These are phyloP conservation scores for Calycina herbarum DNA, from an alignment of 2,329 filamentous ascomycete genomes.

Conservation along the genomic window DNA sequence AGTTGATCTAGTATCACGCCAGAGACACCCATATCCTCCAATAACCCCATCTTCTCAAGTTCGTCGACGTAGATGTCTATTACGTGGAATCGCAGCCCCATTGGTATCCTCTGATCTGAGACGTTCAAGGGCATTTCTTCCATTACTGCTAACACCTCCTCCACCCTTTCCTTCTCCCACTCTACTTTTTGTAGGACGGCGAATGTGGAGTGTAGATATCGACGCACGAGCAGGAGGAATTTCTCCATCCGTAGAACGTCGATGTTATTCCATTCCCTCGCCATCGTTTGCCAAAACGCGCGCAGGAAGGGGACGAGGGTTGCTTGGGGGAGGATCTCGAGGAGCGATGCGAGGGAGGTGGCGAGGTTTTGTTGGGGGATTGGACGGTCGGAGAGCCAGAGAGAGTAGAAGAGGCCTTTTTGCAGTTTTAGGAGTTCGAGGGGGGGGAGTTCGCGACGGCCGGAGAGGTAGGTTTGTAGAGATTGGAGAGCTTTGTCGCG, in stretches of 20 bases:
- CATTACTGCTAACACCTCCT: conserved; percentile 49
- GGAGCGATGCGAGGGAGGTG: conserved; percentile 70
- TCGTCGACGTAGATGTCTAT: conserved; percentile 93
- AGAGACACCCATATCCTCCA: conserved; percentile 42
- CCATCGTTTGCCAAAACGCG: conserved; percentile 72
- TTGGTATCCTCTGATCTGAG: conserved; percentile 58
- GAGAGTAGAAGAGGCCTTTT: conserved; percentile 91
- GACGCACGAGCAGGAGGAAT: conserved; percentile 80
- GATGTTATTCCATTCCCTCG: conserved; percentile 67
- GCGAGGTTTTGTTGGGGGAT: conserved; percentile 84
- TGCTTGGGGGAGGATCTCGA: conserved; percentile 55
- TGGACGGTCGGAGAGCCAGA: conserved; percentile 92
- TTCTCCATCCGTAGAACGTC: conserved; percentile 86
- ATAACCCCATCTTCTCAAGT: conserved; percentile 67
- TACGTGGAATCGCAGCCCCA: conserved; percentile 83
- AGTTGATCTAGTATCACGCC: conserved; percentile 41
- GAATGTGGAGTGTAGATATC: conserved; percentile 74
- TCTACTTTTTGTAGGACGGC: conserved; percentile 40
- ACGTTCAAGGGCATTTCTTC: conserved; percentile 46
- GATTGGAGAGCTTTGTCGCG: conserved; percentile 76
- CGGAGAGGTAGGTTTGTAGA: conserved; percentile 73
- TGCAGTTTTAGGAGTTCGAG: conserved; percentile 84
- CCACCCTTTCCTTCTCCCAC: conserved; percentile 42
- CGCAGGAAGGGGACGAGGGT: conserved; percentile 50
- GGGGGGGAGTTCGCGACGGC: conserved; percentile 57